phyloP scores from a whole-genome alignment of 1,284 basidiomycete genomes.

The Earliella scabrosa region DNA sequence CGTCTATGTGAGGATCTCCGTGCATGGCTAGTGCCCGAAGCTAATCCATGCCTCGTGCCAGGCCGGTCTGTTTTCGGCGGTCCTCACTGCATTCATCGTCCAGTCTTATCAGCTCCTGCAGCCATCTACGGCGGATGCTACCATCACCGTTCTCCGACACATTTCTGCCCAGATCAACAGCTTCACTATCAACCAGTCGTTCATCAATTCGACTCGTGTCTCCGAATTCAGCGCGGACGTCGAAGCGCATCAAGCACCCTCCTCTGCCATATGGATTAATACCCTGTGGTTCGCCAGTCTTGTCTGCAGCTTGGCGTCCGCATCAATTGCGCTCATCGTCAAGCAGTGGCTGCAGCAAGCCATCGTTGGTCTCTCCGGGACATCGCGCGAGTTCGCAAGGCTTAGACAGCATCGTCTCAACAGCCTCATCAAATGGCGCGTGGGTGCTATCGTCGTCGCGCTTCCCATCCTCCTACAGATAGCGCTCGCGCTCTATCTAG shows the following conservation, averaged over 20 bases:
- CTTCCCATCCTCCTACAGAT: slow-evolving; percentile 29
- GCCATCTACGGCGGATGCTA: background rate
- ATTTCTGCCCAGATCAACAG: slow-evolving; percentile 4
- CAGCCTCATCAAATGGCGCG: slow-evolving; percentile 23
- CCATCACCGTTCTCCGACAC: background rate
- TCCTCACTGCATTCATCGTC: slow-evolving; percentile 7
- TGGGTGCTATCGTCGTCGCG: slow-evolving; percentile 23
- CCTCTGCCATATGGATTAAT: background rate
- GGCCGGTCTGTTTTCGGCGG: slow-evolving; percentile 4
- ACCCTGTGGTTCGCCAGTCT: slow-evolving; percentile 5
- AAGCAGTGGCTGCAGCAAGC: slow-evolving; percentile 13
- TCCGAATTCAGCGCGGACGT: background rate
- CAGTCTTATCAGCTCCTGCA: slow-evolving; percentile 1
- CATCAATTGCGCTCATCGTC: slow-evolving; percentile 14
- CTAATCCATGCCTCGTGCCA: background rate
- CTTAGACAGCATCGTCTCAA: slow-evolving; percentile 26
- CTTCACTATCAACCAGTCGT: background rate
- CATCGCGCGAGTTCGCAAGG: slow-evolving; percentile 3
- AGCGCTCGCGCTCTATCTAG: slow-evolving; percentile 27
- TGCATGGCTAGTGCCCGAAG: too few relatives aligned
- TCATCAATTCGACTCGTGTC: background rate
- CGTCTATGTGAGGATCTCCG: background rate
- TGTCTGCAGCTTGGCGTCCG: slow-evolving; percentile 8
- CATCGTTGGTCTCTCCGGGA: background rate
- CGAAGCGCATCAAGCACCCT: too few relatives aligned